A percentile compares a stretch with the other conserved stretches of the same genome.
These are phyloP conservation scores for Bruguiera hainesii DNA, from an alignment of 441 rosid genomes.

Conservation along the genomic window DNA sequence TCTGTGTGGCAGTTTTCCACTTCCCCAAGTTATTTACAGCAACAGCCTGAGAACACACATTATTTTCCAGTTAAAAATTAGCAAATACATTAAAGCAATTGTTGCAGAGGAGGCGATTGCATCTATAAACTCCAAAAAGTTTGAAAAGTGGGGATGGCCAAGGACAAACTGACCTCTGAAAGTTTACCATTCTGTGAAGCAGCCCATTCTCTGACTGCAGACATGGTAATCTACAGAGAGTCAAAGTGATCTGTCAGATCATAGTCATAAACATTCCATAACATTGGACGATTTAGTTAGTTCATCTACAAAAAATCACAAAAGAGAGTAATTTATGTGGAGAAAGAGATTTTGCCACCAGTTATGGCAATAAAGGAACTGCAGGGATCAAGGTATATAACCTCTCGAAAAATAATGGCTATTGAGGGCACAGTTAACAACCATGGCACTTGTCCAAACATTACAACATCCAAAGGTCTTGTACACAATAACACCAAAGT, in stretches of 20 bases:
- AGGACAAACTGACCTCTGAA: conserved; percentile 52
- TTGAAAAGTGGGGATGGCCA: conserved; percentile 1
- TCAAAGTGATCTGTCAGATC: conserved; percentile 18
- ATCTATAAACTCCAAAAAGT: background rate
- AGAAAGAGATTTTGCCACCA: background rate
- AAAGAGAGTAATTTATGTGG: no score
- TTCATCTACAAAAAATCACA: background rate
- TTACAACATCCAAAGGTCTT: conserved; percentile 55
- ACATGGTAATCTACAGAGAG: conserved; percentile 83
- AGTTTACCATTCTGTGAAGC: conserved; percentile 81
- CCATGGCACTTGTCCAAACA: conserved; percentile 70
- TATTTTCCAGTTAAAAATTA: conserved; percentile 5
- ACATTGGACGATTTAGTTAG: background rate
- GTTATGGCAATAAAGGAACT: background rate
- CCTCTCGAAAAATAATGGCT: conserved; percentile 98
- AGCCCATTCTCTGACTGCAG: conserved; percentile 98
- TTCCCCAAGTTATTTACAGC: conserved; percentile 95
- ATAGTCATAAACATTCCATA: background rate
- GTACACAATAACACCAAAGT: conserved; percentile 78
- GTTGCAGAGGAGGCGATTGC: background rate
- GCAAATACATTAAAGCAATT: conserved; percentile 5
- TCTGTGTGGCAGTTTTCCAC: conserved; percentile 98
- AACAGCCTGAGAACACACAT: conserved; percentile 62
- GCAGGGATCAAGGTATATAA: conserved; percentile 21
- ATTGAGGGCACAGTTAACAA: conserved; percentile 75